These are phyloP conservation scores for Phytophthora macrochlamydospora DNA, from an alignment of 352 stramenopile species.

Conservation along the genomic window DNA sequence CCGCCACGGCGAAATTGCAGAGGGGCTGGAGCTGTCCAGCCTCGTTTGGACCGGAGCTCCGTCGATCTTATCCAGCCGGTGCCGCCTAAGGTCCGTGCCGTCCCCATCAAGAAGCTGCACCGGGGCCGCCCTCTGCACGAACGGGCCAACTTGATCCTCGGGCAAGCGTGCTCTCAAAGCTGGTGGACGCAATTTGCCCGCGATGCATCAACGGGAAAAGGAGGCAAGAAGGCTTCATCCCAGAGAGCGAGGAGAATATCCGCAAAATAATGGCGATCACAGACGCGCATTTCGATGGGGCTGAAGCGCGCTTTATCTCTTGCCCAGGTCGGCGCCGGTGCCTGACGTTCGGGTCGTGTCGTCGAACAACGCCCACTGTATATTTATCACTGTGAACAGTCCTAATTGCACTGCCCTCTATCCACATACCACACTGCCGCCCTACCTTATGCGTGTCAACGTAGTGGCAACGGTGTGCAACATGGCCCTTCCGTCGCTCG, in stretches of 20 bases:
- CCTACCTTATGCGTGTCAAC: too few species aligned
- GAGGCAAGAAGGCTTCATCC: not conserved
- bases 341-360: too few species aligned
- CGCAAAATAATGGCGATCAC: not conserved
- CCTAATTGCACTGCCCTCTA: too few species aligned
- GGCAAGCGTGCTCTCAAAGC: not conserved
- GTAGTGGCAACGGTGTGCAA: too few species aligned
- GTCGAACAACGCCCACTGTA: too few species aligned
- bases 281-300: not conserved
- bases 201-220: constrained; percentile 2
- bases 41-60: too few species aligned
- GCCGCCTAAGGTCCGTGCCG: not conserved
- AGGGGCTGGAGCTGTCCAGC: not conserved
- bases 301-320: not conserved
- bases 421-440: too few species aligned
- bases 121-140: not conserved
- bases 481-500: not conserved
- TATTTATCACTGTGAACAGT: too few species aligned
- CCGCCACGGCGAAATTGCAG: not conserved
- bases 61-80: not conserved
- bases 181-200: not conserved
- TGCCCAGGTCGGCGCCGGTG: not conserved
- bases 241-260: not conserved
- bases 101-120: not conserved
- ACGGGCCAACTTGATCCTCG: not conserved